A percentile compares a stretch with the other conserved stretches of the same genome.
Evolutionary conservation across 2,329 filamentous ascomycete species (phyloP).

Genomic region (Nemania abortiva): DNA sequence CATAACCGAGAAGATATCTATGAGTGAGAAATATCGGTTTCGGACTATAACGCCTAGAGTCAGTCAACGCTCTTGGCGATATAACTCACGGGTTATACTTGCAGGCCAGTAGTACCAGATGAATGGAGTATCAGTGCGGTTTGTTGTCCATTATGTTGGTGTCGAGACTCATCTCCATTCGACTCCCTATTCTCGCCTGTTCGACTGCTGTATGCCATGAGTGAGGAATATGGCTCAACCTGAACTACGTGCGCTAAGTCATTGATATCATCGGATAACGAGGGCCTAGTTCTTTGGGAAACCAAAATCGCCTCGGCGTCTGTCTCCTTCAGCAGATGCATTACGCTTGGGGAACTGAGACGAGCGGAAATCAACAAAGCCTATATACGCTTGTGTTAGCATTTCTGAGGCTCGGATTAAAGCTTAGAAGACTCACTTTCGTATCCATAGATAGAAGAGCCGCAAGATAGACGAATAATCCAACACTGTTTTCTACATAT

Average conservation of each 20-base stretch:
- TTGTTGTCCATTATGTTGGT: neutral
- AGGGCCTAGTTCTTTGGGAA: slow-evolving; percentile 2
- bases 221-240: slow-evolving; percentile 20
- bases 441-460: slow-evolving; percentile 34
- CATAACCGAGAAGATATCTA: slow-evolving; percentile 48
- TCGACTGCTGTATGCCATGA: neutral
- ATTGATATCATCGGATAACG: slow-evolving; percentile 9
- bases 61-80: neutral
- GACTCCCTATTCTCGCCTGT: neutral
- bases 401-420: neutral
- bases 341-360: slow-evolving; percentile 33
- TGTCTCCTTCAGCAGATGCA: slow-evolving; percentile 29
- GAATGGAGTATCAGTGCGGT: slow-evolving; percentile 51
- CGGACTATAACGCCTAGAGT: slow-evolving; percentile 35
- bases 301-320: slow-evolving; percentile 10
- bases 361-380: slow-evolving; percentile 43
- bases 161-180: neutral
- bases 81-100: neutral
- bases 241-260: neutral
- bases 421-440: slow-evolving; percentile 30
- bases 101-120: slow-evolving; percentile 52
- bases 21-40: slow-evolving; percentile 53
- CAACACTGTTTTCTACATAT: slow-evolving; percentile 37
- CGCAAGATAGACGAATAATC: slow-evolving; percentile 37
- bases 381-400: slow-evolving; percentile 14